phyloP scores from a whole-genome alignment of 305 asterid genomes.

The Solanum hybrid region DNA sequence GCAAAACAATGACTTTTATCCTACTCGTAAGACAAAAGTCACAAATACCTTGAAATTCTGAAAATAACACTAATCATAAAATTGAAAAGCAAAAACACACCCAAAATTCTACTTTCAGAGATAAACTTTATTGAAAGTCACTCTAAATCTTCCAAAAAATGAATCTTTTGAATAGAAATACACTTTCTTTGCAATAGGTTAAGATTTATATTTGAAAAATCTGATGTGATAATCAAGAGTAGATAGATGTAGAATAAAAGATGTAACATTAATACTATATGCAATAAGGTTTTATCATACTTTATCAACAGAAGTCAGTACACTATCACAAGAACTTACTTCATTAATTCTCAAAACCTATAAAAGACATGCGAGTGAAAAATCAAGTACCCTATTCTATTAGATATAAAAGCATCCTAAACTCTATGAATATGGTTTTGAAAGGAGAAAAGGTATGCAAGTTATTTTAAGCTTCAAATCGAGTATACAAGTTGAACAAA shows the following conservation, averaged over 20 bases:
- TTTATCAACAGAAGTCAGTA: not conserved
- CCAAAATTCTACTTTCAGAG: not conserved
- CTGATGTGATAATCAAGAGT: not conserved
- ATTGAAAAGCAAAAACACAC: not conserved
- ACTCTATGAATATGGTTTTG: too few species aligned
- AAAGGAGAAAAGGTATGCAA: not conserved
- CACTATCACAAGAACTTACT: not conserved
- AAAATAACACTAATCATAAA: not conserved
- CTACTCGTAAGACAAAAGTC: not conserved
- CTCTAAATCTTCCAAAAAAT: too few species aligned
- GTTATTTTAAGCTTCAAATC: not conserved
- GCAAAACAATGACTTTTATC: not conserved
- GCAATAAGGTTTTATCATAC: not conserved
- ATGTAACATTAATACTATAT: too few species aligned
- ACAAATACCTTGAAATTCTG: not conserved
- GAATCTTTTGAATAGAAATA: too few species aligned
- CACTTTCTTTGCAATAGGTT: not conserved
- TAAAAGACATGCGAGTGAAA: not conserved
- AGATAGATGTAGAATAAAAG: too few species aligned
- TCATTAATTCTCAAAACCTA: not conserved
- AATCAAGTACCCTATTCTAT: not conserved
- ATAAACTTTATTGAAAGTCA: not conserved
- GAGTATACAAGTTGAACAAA: not conserved
- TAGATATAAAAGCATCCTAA: not conserved
- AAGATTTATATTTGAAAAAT: not conserved